These are phyloP conservation scores for Volvox africanus DNA, from an alignment of 139 green algal species.

Conservation along the genomic window DNA sequence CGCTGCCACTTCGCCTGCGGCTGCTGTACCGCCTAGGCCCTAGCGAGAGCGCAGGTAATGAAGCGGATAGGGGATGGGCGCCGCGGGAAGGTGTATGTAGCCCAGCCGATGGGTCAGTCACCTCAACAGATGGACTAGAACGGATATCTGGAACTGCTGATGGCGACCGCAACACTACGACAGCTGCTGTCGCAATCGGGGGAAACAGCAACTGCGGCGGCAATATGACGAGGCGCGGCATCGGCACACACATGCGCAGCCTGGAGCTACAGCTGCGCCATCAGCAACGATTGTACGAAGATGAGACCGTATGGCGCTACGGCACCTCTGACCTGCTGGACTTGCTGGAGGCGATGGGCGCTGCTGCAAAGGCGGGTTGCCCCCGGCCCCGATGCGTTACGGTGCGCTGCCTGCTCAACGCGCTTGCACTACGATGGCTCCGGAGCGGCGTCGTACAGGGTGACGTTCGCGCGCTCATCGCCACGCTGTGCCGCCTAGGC, in stretches of 20 bases:
- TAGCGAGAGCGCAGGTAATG: neutral
- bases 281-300: neutral
- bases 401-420: slow-evolving; percentile 11
- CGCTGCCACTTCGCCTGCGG: slow-evolving; percentile 23
- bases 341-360: neutral
- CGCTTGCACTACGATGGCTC: slow-evolving; percentile 30
- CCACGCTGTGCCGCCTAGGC: neutral
- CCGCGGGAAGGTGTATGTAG: no score
- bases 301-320: neutral
- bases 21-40: neutral
- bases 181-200: neutral
- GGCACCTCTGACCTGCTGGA: slow-evolving; percentile 12
- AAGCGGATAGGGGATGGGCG: neutral
- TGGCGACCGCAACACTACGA: neutral
- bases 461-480: neutral
- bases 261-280: slow-evolving; percentile 5
- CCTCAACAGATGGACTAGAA: no score
- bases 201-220: neutral
- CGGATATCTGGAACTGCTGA: no score
- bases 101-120: no score
- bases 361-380: neutral
- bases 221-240: neutral
- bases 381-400: neutral
- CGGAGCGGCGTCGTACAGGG: neutral
- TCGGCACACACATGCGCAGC: neutral